These are phyloP conservation scores for Ophioceras dolichostomum DNA, from an alignment of 2,329 filamentous ascomycete species.

Conservation along the genomic window DNA sequence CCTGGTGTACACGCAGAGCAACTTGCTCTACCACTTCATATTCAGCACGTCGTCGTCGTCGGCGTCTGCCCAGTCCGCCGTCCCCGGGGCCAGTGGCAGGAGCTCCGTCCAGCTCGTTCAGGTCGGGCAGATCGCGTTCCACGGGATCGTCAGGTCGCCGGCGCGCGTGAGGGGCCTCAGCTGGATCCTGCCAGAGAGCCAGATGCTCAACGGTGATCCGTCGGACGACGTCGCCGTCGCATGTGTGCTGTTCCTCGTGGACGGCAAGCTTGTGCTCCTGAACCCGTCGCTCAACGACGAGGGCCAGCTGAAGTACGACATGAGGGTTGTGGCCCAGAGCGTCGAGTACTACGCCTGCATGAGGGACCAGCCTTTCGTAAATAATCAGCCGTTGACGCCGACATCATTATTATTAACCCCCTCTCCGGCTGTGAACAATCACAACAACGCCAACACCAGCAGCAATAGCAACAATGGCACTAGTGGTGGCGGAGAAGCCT, in stretches of 20 bases:
- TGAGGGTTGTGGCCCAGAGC: constrained; percentile 91
- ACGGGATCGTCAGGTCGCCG: constrained; percentile 90
- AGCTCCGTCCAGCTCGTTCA: constrained; percentile 70
- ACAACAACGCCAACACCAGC: background rate
- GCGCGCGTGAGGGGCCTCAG: constrained; percentile 85
- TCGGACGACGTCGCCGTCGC: constrained; percentile 91
- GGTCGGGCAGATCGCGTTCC: constrained; percentile 95
- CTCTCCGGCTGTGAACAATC: background rate
- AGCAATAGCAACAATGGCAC: background rate
- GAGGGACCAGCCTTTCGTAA: constrained; percentile 60
- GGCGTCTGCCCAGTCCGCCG: constrained; percentile 33
- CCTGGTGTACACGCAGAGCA: constrained; percentile 94
- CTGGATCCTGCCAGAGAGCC: constrained; percentile 88
- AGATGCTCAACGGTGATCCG: constrained; percentile 81
- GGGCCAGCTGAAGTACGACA: constrained; percentile 89
- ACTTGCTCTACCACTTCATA: constrained; percentile 88
- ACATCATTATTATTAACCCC: too few species aligned
- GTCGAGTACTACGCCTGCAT: constrained; percentile 92
- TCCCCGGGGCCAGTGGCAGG: too few species aligned
- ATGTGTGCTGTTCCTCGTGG: constrained; percentile 90
- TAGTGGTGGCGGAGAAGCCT: constrained; percentile 18
- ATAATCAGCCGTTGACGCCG: background rate
- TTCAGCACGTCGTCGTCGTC: constrained; percentile 31
- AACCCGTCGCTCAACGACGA: constrained; percentile 75
- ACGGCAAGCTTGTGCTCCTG: constrained; percentile 87